Evolutionary conservation across 1,284 basidiomycete genomes (phyloP).

Genomic region (Ustilago sp.): DNA sequence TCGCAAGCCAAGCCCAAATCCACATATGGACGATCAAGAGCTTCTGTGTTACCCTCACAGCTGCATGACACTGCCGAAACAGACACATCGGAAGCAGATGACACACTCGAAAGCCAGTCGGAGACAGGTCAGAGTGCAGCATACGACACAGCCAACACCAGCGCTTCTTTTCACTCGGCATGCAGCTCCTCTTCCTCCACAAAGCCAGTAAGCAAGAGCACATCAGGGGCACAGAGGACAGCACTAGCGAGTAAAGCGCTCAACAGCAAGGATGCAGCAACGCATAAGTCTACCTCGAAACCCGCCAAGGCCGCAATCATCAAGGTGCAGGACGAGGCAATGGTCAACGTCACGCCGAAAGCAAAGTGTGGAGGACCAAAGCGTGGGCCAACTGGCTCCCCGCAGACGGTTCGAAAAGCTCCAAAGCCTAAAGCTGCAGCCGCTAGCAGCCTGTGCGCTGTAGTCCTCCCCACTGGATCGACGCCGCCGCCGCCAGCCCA

Average conservation of each 20-base stretch:
- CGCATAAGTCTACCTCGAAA: neutral
- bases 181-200: conserved; percentile 2
- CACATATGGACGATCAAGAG: conserved; percentile 28
- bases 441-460: neutral
- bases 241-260: conserved; percentile 7
- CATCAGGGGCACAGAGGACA: neutral
- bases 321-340: neutral
- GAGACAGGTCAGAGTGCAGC: conserved; percentile 16
- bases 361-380: neutral
- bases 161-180: conserved; percentile 31
- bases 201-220: neutral
- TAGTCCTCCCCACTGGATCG: conserved; percentile 16
- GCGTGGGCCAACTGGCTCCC: conserved; percentile 1
- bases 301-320: conserved; percentile 3
- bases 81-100: conserved; percentile 1
- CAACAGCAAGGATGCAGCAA: conserved; percentile 1
- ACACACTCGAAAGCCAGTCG: conserved; percentile 2
- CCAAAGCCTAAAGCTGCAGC: neutral
- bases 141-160: conserved; percentile 36
- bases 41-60: conserved; percentile 15
- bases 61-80: neutral
- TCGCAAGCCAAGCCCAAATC: conserved; percentile 26
- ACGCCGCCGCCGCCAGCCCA: conserved; percentile 29
- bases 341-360: conserved; percentile 16
- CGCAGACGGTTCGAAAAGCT: conserved; percentile 12